phyloP scores from a whole-genome alignment of 805 yeast species.

The Sugiyamaella marilandica region DNA sequence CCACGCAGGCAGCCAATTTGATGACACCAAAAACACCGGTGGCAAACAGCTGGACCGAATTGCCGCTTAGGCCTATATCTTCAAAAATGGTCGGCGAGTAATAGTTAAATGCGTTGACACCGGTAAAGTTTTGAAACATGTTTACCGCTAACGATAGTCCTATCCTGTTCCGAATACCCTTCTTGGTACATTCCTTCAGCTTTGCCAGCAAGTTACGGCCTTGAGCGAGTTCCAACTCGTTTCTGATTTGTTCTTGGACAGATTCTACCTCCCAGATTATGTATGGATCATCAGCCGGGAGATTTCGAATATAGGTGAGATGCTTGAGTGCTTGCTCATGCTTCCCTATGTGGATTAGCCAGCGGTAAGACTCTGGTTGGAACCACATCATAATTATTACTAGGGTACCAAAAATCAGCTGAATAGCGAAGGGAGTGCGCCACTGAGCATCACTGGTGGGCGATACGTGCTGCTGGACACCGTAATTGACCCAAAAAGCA shows the following conservation, averaged over 20 bases:
- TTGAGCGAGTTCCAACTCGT: slow-evolving; percentile 11
- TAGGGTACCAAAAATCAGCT: slow-evolving; percentile 8
- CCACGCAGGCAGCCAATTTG: slow-evolving; percentile 34
- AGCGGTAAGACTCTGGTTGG: slow-evolving; percentile 11
- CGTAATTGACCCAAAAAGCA: slow-evolving; percentile 15
- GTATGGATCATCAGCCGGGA: slow-evolving; percentile 11
- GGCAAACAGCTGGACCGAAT: slow-evolving; percentile 43
- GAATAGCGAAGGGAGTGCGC: slow-evolving; percentile 8
- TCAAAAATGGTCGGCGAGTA: slow-evolving; percentile 49
- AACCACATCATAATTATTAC: slow-evolving; percentile 7
- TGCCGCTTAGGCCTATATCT: slow-evolving; percentile 44
- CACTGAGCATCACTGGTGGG: slow-evolving; percentile 12
- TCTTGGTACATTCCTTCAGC: slow-evolving; percentile 13
- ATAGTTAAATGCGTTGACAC: slow-evolving; percentile 33
- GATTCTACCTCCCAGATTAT: slow-evolving; percentile 12
- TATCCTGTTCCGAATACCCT: slow-evolving; percentile 13
- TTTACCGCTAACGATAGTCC: slow-evolving; percentile 12
- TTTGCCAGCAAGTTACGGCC: slow-evolving; percentile 7
- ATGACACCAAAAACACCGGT: slow-evolving; percentile 51
- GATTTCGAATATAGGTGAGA: slow-evolving; percentile 9
- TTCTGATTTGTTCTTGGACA: slow-evolving; percentile 13
- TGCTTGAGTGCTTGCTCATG: slow-evolving; percentile 8
- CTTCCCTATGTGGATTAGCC: slow-evolving; percentile 5
- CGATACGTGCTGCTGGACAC: slow-evolving; percentile 11
- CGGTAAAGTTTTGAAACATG: slow-evolving; percentile 15